Evolutionary conservation across 2,329 filamentous ascomycete species (phyloP), one percentile per base, ranked within the genome.

Genomic region (Teratosphaeriaceae sp.): DNA sequence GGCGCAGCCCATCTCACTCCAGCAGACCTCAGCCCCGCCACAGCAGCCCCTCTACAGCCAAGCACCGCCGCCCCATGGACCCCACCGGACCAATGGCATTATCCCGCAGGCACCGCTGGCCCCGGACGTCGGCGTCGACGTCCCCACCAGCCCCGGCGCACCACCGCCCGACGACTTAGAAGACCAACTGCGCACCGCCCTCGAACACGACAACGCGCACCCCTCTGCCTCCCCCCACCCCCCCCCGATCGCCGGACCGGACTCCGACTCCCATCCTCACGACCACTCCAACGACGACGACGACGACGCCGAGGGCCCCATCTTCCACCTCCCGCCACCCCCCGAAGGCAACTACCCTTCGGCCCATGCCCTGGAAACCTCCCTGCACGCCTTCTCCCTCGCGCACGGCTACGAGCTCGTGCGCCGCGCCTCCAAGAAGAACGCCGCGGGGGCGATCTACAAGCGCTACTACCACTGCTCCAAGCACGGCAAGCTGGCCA

Each of bases 391-490:
- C 2, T 62, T 58, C 58, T 55, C 55, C 13, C 45, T 57, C 3
- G 58, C 59, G 42, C 59, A 62, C 34, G 59, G 59, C 34, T 62
- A 59, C 40, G 59, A 62, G 46, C 44, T 61, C 15, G 59, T 62
- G 1, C 52, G 58, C 5, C 50, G 59, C 22, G 57, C 58, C 4
- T 57, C 52, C 44, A 62, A 60, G 51, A 59, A 57, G 50, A 62
- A 62, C 35, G 56, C 57, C 3, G 41, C 41, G n/a, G 57, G 58
- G 15, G 44, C 54, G 26, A 49, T 60, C 19, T 62, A 62, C 51
- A 62, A 62, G 46, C 56, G 59, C 20, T 62, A 61, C 48, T 60
- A 56, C 38, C 55, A 62, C 38, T 62, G 59, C 53, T 55, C 52
- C 43, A 59, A 57, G 44, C 57, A 61, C 44, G 59, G 59, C 33